Conservation (phyloP, 1,284 basidiomycete genomes). For the Acaromyces ingoldii region DNA sequence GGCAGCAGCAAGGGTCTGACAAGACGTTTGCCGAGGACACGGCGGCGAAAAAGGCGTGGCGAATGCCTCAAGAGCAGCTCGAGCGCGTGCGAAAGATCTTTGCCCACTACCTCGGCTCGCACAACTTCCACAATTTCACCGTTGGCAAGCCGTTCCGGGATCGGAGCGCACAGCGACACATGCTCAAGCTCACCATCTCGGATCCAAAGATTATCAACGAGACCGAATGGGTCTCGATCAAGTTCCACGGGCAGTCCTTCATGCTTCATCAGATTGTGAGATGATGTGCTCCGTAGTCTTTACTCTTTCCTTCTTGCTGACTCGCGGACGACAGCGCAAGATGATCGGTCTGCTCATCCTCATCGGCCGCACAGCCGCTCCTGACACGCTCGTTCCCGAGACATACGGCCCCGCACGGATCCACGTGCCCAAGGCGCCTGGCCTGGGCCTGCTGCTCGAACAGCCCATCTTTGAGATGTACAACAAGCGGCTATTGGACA, state of each 20-base stretch:
- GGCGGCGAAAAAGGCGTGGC: slow-evolving; percentile 38
- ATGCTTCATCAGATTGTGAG: slow-evolving; percentile 85
- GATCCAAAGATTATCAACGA: slow-evolving; percentile 66
- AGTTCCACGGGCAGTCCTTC: slow-evolving; percentile 95
- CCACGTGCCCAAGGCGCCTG: slow-evolving; percentile 91
- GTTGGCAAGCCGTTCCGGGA: slow-evolving; percentile 80
- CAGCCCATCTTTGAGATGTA: slow-evolving; percentile 81
- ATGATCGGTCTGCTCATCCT: slow-evolving; percentile 89
- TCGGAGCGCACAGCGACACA: slow-evolving; percentile 71
- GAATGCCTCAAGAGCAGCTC: slow-evolving; percentile 20
- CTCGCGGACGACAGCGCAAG: slow-evolving; percentile 63
- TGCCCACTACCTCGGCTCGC: slow-evolving; percentile 28
- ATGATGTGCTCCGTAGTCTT: slow-evolving; percentile 2
- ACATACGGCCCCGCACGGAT: slow-evolving; percentile 65
- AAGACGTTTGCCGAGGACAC: slow-evolving; percentile 34
- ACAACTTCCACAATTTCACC: slow-evolving; percentile 96
- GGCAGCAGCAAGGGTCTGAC: slow-evolving; percentile 25
- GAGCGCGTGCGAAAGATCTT: slow-evolving; percentile 20
- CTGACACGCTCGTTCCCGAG: slow-evolving; percentile 49
- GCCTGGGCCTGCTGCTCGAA: slow-evolving; percentile 88
- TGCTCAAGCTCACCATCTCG: slow-evolving; percentile 56
- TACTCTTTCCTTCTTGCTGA: slow-evolving; percentile 10
- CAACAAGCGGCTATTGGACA: slow-evolving; percentile 59
- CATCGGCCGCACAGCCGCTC: slow-evolving; percentile 33
- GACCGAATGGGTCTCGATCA: slow-evolving; percentile 90